Conservation (phyloP, 352 stramenopile genomes). For the Globisporangium okanoganense region DNA sequence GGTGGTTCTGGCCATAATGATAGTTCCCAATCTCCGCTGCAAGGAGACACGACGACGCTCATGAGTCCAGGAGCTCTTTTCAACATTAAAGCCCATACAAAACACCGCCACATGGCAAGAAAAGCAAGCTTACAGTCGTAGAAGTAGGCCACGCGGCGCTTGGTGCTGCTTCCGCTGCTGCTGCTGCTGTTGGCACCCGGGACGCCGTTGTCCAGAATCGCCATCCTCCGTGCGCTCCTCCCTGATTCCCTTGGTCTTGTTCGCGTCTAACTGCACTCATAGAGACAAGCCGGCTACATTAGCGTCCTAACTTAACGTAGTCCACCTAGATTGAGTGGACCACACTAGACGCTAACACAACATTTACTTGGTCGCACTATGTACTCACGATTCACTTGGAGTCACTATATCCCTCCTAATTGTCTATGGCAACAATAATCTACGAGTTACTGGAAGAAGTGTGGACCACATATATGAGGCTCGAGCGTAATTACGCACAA, state of each 20-base stretch:
- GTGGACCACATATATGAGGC: neutral
- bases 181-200: conserved; percentile 12
- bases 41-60: neutral
- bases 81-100: neutral
- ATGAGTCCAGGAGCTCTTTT: neutral
- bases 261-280: neutral
- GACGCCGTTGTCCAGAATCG: conserved; percentile 15
- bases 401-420: no score
- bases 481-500: conserved; percentile 5
- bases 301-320: neutral
- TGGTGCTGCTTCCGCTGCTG: conserved; percentile 29
- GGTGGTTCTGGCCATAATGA: conserved; percentile 95
- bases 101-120: neutral
- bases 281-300: conserved; percentile 2
- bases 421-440: no score
- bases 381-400: no score
- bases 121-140: conserved; percentile 71
- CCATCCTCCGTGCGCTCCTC: conserved; percentile 9
- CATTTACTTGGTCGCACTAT: no score
- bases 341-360: neutral
- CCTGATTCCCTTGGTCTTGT: neutral
- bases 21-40: conserved; percentile 98
- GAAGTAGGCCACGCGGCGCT: conserved; percentile 87
- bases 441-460: neutral
- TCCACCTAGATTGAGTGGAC: neutral